Evolutionary conservation across 202 grass and related monocot species (phyloP), one percentile per base, ranked within the genome.

Genomic region (Thinopyrum obtusiflorum): DNA sequence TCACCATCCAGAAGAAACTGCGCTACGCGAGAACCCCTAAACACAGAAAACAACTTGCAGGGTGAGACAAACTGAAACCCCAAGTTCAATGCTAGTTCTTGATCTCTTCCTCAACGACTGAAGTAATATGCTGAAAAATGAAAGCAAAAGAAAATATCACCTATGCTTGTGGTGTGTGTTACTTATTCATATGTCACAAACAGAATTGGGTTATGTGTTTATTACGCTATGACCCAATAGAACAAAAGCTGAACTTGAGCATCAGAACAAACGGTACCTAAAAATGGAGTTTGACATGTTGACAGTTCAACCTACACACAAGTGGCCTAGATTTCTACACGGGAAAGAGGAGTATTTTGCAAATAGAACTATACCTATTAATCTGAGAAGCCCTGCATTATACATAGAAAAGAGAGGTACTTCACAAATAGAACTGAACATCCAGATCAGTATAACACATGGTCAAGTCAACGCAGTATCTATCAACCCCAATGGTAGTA

Each of bases 1-100:
- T 71, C 68, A 40, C 68, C 36, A 25, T 71, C 68, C n/a, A 71
- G 36, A 71, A 71, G 68, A 71, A 71, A 71, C 36, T 71, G 68
- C 0, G 68, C n/a, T 71, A 71, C 23, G 9, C 0, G 0, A 42
- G 68, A 71, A 24, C 68, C 35, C 68, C 68, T 71, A 71, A 71
- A 71, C 68, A 71, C 21, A 71, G 0, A 24, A 40, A 71, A 71
- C 20, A 71, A 42, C n/a, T 40, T 71, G 10, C 68, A 71, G 2
- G 35, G 23, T 71, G 10, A 71, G 68, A 71, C 31, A 68, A 12
- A 40, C 35, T 40, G 33, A 71, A 71, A 71, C 4, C 68, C 9
- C 10, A 42, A 24, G 0, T 24, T 5, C 4, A 71, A 71, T 40
- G 33, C 20, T n/a, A 68, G 31, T 36, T 39, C 67, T 13, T 70